Evolutionary conservation across 805 yeast species (phyloP).

Genomic region (Monosporozyma unispora): DNA sequence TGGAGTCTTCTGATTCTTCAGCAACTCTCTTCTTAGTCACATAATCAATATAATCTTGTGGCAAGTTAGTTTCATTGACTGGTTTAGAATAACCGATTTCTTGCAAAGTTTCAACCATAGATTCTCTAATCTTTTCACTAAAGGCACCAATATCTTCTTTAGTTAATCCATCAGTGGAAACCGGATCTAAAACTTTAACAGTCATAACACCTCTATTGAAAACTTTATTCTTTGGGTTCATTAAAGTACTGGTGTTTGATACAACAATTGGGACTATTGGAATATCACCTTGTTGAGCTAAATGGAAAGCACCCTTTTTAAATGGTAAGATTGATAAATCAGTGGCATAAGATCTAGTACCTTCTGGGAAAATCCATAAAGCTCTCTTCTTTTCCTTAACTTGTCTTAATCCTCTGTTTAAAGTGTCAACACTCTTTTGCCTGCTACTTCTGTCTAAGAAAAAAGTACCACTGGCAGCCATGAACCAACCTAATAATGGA

Average conservation of each 20-base stretch:
- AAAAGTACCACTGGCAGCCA: conserved; percentile 83
- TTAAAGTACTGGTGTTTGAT: conserved; percentile 70
- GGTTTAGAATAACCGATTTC: conserved; percentile 34
- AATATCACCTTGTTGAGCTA: conserved; percentile 85
- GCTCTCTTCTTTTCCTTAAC: conserved; percentile 60
- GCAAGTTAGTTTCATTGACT: conserved; percentile 23
- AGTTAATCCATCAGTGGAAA: conserved; percentile 59
- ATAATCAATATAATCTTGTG: conserved; percentile 9
- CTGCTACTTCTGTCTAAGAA: conserved; percentile 79
- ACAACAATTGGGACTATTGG: conserved; percentile 87
- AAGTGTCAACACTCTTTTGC: conserved; percentile 63
- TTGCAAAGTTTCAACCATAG: conserved; percentile 42
- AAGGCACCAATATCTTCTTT: conserved; percentile 63
- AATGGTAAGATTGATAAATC: conserved; percentile 71
- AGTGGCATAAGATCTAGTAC: conserved; percentile 78
- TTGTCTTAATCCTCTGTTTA: conserved; percentile 56
- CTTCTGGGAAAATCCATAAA: conserved; percentile 92
- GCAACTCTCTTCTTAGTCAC: neutral
- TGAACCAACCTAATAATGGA: conserved; percentile 96
- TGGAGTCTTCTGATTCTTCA: neutral
- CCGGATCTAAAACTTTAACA: conserved; percentile 74
- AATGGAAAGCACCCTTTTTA: conserved; percentile 96
- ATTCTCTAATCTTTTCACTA: conserved; percentile 43
- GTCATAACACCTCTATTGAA: conserved; percentile 71
- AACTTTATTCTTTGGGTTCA: conserved; percentile 49